phyloP scores from a whole-genome alignment of 1,139 yeast genomes.

The Kluyveromyces sp. region DNA sequence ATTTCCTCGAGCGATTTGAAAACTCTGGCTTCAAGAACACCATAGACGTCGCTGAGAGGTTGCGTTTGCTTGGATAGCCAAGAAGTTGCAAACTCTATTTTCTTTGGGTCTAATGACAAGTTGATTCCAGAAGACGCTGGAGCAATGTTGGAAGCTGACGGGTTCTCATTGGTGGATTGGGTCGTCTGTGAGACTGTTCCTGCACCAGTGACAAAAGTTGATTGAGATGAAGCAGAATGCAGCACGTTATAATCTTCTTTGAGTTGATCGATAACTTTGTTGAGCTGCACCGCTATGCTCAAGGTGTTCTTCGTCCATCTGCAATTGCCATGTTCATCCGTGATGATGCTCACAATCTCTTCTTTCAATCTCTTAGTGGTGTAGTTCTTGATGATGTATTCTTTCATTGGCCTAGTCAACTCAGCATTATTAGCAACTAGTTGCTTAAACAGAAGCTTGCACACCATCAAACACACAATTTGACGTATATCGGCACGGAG shows the following conservation, averaged over 20 bases:
- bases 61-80: constrained; percentile 85
- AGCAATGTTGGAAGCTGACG: not conserved
- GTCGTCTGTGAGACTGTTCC: not conserved
- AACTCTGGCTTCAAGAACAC: constrained; percentile 63
- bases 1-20: constrained; percentile 38
- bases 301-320: constrained; percentile 85
- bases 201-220: not conserved
- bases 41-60: constrained; percentile 74
- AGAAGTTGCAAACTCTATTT: constrained; percentile 59
- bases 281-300: constrained; percentile 64
- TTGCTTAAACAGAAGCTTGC: constrained; percentile 67
- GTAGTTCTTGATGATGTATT: constrained; percentile 25
- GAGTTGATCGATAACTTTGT: constrained; percentile 37
- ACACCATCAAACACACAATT: constrained; percentile 70
- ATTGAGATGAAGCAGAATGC: not conserved
- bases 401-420: constrained; percentile 24
- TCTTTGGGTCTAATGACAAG: constrained; percentile 23
- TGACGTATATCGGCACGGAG: constrained; percentile 83
- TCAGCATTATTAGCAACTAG: constrained; percentile 42
- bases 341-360: constrained; percentile 71
- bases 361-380: constrained; percentile 36
- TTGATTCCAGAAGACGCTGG: constrained; percentile 12
- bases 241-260: constrained; percentile 16
- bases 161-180: too few relatives aligned
- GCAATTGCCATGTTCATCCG: constrained; percentile 79